phyloP scores from a whole-genome alignment of 179 eudicot species.

The Beta macrorhiza region DNA sequence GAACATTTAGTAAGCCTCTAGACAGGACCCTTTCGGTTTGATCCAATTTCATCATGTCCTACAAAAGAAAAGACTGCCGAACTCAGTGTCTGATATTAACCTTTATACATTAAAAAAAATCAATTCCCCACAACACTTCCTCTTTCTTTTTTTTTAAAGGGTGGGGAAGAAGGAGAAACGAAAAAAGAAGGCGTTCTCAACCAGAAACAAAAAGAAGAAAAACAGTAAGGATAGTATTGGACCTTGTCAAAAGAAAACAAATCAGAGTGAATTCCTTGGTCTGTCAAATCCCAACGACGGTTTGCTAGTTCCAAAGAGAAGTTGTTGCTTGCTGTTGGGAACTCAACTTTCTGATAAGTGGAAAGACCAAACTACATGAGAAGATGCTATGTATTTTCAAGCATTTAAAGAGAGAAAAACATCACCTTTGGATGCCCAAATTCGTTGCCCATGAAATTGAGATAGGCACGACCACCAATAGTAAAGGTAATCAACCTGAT shows the following conservation, averaged over 20 bases:
- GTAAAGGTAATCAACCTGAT: slow-evolving; percentile 89
- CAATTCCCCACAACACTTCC: neutral
- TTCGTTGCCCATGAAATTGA: slow-evolving; percentile 98
- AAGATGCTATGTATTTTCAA: neutral
- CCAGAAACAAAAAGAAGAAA: neutral
- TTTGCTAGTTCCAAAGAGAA: slow-evolving; percentile 78
- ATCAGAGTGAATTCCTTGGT: slow-evolving; percentile 50
- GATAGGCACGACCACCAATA: slow-evolving; percentile 80
- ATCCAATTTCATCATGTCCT: slow-evolving; percentile 98
- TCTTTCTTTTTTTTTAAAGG: neutral
- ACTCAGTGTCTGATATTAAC: neutral
- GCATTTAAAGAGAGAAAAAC: neutral
- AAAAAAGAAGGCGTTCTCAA: neutral
- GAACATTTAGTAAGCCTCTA: slow-evolving; percentile 66
- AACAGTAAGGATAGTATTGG: slow-evolving; percentile 2
- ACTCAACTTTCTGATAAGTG: slow-evolving; percentile 76
- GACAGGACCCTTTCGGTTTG: slow-evolving; percentile 57
- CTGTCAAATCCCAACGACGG: slow-evolving; percentile 77
- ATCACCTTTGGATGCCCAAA: slow-evolving; percentile 95
- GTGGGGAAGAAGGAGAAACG: neutral
- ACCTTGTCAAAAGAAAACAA: slow-evolving; percentile 87
- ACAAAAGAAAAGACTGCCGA: slow-evolving; percentile 12
- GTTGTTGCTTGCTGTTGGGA: slow-evolving; percentile 77
- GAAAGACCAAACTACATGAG: slow-evolving; percentile 20
- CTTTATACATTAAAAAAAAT: neutral